Conservation (phyloP, 768 basidiomycete genomes). For the Epithele typhae region DNA sequence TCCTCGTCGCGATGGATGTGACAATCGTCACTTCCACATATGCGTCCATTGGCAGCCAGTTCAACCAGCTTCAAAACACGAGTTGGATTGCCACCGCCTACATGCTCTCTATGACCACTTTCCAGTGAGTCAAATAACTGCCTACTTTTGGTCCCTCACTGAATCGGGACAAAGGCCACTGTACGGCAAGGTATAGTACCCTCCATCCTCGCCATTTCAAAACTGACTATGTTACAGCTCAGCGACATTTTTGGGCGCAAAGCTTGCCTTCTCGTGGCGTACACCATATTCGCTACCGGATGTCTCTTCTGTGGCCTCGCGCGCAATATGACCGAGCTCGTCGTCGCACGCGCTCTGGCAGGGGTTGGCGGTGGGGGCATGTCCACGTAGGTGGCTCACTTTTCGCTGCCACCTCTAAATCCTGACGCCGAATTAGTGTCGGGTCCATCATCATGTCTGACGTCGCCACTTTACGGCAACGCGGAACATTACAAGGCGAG, state of each 20-base stretch:
- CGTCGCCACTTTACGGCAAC: conserved; percentile 53
- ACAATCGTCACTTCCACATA: conserved; percentile 32
- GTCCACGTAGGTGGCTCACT: conserved; percentile 49
- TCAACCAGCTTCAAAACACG: conserved; percentile 58
- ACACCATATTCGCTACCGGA: conserved; percentile 49
- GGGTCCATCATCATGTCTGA: conserved; percentile 66
- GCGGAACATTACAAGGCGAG: conserved; percentile 69
- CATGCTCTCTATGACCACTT: conserved; percentile 54
- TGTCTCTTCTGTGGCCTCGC: conserved; percentile 51
- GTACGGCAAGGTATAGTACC: conserved; percentile 43
- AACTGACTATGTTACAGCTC: conserved; percentile 13
- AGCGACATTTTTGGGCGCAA: conserved; percentile 66
- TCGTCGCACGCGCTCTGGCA: conserved; percentile 48
- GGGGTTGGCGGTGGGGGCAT: conserved; percentile 63
- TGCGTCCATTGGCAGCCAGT: conserved; percentile 38
- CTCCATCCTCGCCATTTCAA: not conserved
- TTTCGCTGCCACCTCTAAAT: not conserved
- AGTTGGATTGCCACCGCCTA: conserved; percentile 67
- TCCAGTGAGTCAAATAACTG: conserved; percentile 43
- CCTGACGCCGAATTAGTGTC: conserved; percentile 32
- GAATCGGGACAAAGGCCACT: conserved; percentile 39
- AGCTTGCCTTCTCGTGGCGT: conserved; percentile 50
- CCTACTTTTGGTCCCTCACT: not conserved
- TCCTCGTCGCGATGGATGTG: conserved; percentile 29
- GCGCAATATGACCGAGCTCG: conserved; percentile 48